These are phyloP conservation scores for Penicillium hordei DNA, from an alignment of 2,329 filamentous ascomycete genomes.

Conservation along the genomic window DNA sequence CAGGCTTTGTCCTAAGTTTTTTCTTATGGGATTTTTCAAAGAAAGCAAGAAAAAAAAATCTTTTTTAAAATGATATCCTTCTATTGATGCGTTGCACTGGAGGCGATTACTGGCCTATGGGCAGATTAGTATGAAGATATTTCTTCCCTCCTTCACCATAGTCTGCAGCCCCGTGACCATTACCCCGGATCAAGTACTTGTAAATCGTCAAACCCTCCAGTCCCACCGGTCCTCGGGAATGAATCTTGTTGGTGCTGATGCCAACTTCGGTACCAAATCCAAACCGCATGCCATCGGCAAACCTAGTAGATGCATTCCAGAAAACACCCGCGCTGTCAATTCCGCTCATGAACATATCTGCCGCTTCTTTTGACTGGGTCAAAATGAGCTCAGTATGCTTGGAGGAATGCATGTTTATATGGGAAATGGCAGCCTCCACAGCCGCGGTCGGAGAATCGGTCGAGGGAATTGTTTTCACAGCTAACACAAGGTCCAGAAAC, in stretches of 20 bases:
- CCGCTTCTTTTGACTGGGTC: constrained; percentile 65
- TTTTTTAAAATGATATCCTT: constrained; percentile 2
- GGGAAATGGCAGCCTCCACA: constrained; percentile 70
- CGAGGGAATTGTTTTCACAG: constrained; percentile 71
- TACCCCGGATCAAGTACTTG: constrained; percentile 86
- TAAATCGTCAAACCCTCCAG: constrained; percentile 95
- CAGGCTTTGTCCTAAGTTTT: constrained; percentile 29
- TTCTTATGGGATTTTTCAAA: constrained; percentile 28
- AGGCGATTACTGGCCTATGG: constrained; percentile 16
- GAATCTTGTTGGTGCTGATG: constrained; percentile 98
- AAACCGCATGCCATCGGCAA: constrained; percentile 95
- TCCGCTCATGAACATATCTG: constrained; percentile 78
- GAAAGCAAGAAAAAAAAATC: constrained; percentile 18
- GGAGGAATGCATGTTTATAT: constrained; percentile 90
- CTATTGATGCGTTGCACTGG: neutral
- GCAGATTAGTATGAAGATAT: constrained; percentile 58
- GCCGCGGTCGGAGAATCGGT: constrained; percentile 30
- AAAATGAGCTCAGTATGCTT: constrained; percentile 93
- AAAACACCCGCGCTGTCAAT: constrained; percentile 91
- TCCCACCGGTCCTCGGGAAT: constrained; percentile 88
- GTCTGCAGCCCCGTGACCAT: constrained; percentile 75
- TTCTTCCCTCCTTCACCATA: constrained; percentile 56
- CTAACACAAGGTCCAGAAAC: constrained; percentile 80
- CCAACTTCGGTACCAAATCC: constrained; percentile 98
- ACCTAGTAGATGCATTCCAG: constrained; percentile 93